Conservation (phyloP, 192 early-diverging fungal genomes). For the Backusella macrospora region DNA sequence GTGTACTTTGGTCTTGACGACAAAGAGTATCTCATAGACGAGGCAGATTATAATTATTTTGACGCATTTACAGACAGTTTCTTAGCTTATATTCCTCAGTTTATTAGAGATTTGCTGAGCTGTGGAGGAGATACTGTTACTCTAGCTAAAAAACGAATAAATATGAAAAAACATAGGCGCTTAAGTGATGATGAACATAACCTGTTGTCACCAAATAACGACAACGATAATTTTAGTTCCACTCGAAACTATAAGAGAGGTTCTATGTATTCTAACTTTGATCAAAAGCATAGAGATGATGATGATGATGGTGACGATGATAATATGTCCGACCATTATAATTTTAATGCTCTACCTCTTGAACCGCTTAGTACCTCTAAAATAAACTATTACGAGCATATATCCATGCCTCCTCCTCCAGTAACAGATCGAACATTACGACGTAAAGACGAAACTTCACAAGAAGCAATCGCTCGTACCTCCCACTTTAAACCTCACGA, state of each 20-base stretch:
- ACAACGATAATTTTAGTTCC: neutral
- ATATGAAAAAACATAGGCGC: slow-evolving; percentile 16
- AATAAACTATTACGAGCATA: neutral
- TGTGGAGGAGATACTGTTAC: slow-evolving; percentile 32
- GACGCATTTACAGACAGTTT: slow-evolving; percentile 30
- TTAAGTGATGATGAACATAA: slow-evolving; percentile 27
- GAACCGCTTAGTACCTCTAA: slow-evolving; percentile 13
- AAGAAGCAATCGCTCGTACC: neutral
- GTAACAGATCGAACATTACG: neutral
- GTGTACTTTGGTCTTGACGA: slow-evolving; percentile 29
- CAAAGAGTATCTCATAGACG: slow-evolving; percentile 26
- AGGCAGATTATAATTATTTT: slow-evolving; percentile 12
- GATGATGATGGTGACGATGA: neutral
- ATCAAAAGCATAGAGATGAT: neutral
- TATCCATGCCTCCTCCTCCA: slow-evolving; percentile 2
- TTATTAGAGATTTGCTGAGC: slow-evolving; percentile 20
- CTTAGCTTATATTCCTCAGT: slow-evolving; percentile 39
- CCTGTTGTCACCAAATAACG: neutral
- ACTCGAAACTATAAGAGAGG: neutral
- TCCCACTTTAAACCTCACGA: slow-evolving; percentile 1
- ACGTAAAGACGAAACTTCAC: neutral
- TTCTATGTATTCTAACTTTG: neutral
- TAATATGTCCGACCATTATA: neutral
- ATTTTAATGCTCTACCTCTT: slow-evolving; percentile 21
- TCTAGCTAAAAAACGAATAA: slow-evolving; percentile 36